Evolutionary conservation across 768 basidiomycete species (phyloP).

Genomic region (Dioszegia hungarica): DNA sequence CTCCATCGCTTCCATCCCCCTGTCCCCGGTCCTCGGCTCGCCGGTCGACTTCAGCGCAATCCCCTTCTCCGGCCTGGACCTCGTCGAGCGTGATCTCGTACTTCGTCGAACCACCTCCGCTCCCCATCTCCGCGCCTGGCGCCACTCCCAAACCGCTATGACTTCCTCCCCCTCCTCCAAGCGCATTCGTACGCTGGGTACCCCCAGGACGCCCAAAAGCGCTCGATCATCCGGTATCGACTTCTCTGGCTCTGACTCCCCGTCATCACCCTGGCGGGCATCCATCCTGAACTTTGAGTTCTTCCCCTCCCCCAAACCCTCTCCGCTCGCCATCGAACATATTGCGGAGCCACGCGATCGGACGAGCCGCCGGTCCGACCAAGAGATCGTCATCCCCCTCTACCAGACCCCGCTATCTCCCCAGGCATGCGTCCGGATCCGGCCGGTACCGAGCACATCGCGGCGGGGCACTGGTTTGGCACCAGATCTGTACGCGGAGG

Average conservation of each 20-base stretch:
- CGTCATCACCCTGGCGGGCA: neutral
- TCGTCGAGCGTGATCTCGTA: neutral
- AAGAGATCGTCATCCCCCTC: neutral
- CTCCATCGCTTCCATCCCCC: neutral
- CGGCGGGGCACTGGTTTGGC: too few species aligned
- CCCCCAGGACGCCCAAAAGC: neutral
- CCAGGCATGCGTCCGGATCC: neutral
- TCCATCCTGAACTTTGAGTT: neutral
- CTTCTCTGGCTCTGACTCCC: neutral
- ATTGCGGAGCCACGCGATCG: neutral
- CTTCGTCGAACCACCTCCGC: neutral
- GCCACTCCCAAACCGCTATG: neutral
- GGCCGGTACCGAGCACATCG: neutral
- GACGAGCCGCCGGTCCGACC: neutral
- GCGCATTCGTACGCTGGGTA: neutral
- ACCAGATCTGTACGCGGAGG: neutral
- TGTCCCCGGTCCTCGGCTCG: neutral
- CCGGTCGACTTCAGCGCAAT: conserved; percentile 1
- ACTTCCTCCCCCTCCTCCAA: neutral
- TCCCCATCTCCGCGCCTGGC: neutral
- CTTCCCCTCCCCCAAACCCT: neutral
- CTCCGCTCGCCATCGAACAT: neutral
- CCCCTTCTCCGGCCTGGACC: neutral
- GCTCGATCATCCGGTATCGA: neutral
- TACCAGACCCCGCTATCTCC: neutral